Evolutionary conservation across 805 yeast species (phyloP).

Genomic region (Metschnikowia dekortorum): DNA sequence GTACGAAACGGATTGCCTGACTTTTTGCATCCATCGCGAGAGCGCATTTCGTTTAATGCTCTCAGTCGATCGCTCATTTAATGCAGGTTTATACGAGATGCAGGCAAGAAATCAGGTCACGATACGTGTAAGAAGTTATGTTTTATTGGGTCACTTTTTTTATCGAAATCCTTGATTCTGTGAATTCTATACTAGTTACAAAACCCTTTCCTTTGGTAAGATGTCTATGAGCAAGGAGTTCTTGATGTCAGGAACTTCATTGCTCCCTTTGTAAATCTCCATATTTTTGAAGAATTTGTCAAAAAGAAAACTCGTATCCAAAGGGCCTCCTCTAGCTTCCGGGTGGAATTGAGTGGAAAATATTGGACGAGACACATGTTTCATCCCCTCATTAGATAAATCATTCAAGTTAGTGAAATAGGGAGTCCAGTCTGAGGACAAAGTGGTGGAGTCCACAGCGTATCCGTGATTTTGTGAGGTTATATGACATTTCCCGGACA

Average conservation of each 20-base stretch:
- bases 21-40: constrained; percentile 3
- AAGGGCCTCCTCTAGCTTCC: constrained; percentile 98
- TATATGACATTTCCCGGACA: constrained; percentile 92
- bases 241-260: constrained; percentile 41
- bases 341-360: constrained; percentile 99
- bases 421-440: constrained; percentile 67
- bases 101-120: neutral
- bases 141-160: neutral
- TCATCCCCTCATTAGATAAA: constrained; percentile 96
- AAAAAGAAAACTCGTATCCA: constrained; percentile 85
- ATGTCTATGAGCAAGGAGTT: constrained; percentile 54
- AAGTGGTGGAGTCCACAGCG: constrained; percentile 82
- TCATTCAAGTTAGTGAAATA: constrained; percentile 92
- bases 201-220: constrained; percentile 61
- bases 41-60: constrained; percentile 2
- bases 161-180: neutral
- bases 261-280: constrained; percentile 41
- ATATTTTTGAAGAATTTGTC: constrained; percentile 82
- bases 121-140: neutral
- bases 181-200: constrained; percentile 19
- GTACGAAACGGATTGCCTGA: constrained; percentile 1
- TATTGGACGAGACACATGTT: constrained; percentile 79
- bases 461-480: constrained; percentile 99
- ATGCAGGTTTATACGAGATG: constrained; percentile 2
- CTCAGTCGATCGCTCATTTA: neutral